A percentile compares a stretch with the other conserved stretches of the same genome.
These are phyloP conservation scores for Edaphochlamys debaryana DNA, from an alignment of 139 green algal species.

Conservation along the genomic window DNA sequence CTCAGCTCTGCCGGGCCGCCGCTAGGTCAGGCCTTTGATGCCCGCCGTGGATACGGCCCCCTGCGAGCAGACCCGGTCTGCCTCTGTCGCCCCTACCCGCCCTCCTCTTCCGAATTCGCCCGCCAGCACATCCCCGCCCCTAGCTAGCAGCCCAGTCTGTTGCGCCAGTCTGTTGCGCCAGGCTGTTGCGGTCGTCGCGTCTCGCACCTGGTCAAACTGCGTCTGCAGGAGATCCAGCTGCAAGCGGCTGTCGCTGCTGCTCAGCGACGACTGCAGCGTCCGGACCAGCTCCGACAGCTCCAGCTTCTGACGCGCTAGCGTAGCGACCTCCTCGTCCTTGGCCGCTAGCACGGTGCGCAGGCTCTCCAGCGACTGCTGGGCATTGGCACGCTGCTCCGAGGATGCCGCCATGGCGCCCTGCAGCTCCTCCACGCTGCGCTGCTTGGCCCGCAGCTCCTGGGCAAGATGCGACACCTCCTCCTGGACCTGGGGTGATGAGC, in stretches of 20 bases:
- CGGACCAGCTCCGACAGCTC: slow-evolving; percentile 29
- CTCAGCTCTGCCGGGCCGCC: too few relatives aligned
- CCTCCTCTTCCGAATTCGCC: too few relatives aligned
- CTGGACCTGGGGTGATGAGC: slow-evolving; percentile 6
- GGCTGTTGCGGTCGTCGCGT: too few relatives aligned
- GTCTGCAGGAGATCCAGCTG: slow-evolving; percentile 53
- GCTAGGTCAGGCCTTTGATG: too few relatives aligned
- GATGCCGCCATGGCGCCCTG: not conserved
- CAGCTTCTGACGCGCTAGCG: slow-evolving; percentile 2
- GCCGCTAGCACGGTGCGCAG: slow-evolving; percentile 8
- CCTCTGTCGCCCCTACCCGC: too few relatives aligned
- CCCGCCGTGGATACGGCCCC: too few relatives aligned
- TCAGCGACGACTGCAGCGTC: slow-evolving; percentile 39
- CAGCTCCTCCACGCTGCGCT: slow-evolving; percentile 34
- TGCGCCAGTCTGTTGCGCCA: too few relatives aligned
- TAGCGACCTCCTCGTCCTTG: slow-evolving; percentile 23
- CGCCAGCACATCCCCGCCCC: too few relatives aligned
- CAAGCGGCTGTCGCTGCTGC: slow-evolving; percentile 41
- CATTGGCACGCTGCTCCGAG: not conserved
- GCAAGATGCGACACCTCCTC: slow-evolving; percentile 3
- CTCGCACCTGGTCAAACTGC: slow-evolving; percentile 58
- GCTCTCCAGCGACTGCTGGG: slow-evolving; percentile 3
- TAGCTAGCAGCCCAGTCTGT: too few relatives aligned
- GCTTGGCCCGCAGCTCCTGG: not conserved
- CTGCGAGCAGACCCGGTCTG: too few relatives aligned